Percentiles rank a stretch among this genome's conserved stretches.
phyloP scores from a whole-genome alignment of 2,329 filamentous ascomycete genomes.

The Tolypocladium cylindrosporum region DNA sequence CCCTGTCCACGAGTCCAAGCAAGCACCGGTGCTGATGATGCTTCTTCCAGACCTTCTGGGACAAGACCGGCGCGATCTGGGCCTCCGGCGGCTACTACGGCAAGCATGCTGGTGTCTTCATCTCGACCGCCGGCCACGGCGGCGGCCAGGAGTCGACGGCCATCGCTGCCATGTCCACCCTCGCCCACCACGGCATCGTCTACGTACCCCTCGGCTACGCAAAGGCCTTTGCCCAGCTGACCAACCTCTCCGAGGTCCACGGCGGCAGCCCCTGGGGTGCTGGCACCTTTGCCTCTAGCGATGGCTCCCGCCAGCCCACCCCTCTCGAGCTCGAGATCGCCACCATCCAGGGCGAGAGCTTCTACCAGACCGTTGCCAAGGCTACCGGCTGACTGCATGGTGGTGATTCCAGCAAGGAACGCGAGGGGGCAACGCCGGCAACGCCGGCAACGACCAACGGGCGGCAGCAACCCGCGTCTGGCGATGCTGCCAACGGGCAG shows the following conservation, averaged over 20 bases:
- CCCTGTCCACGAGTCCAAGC: background rate
- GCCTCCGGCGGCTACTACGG: constrained; percentile 63
- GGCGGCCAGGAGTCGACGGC: constrained; percentile 91
- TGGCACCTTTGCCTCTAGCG: constrained; percentile 70
- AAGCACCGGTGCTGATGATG: constrained; percentile 1
- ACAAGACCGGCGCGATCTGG: constrained; percentile 84
- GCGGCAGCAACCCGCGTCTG: constrained; percentile 7
- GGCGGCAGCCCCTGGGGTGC: constrained; percentile 90
- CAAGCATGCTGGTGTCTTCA: constrained; percentile 86
- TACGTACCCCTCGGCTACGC: constrained; percentile 94
- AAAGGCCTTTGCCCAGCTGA: constrained; percentile 59
- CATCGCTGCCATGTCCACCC: constrained; percentile 70
- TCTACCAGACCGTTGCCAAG: constrained; percentile 70
- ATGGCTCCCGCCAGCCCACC: constrained; percentile 77
- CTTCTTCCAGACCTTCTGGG: constrained; percentile 57
- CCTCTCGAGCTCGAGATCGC: constrained; percentile 71
- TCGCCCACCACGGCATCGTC: constrained; percentile 89
- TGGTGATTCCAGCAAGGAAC: constrained; percentile 21
- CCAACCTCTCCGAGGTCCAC: constrained; percentile 68
- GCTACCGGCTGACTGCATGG: constrained; percentile 70
- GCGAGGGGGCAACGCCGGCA: constrained; percentile 15
- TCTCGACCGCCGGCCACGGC: constrained; percentile 74
- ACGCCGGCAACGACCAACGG: constrained; percentile 12
- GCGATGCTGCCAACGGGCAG: constrained; percentile 1
- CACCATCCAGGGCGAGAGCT: constrained; percentile 70